phyloP scores from a whole-genome alignment of 805 yeast species.

The Kodamaea laetipori region DNA sequence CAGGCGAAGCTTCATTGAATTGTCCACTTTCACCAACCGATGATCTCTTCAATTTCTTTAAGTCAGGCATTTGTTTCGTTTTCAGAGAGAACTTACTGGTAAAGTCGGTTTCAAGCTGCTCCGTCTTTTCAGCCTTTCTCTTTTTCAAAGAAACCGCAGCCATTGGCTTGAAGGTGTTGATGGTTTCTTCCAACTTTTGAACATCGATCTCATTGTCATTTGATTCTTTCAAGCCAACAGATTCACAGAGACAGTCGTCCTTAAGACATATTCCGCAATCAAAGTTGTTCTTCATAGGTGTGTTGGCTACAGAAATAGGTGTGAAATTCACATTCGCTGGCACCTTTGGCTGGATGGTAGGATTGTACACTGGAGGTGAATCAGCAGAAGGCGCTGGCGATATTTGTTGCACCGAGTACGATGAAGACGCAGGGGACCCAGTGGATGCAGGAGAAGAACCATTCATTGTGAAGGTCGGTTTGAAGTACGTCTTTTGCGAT shows the following conservation, averaged over 20 bases:
- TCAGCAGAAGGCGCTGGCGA: conserved; percentile 57
- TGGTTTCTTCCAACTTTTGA: conserved; percentile 30
- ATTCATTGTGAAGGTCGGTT: conserved; percentile 14
- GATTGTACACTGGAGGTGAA: conserved; percentile 39
- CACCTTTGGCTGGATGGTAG: conserved; percentile 10
- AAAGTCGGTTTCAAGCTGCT: conserved; percentile 53
- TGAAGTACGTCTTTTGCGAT: conserved; percentile 9
- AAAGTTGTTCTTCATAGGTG: conserved; percentile 28
- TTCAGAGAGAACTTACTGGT: conserved; percentile 48
- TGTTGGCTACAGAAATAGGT: conserved; percentile 13
- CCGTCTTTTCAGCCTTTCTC: conserved; percentile 20
- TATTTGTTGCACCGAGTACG: conserved; percentile 47
- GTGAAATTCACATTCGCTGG: conserved; percentile 16
- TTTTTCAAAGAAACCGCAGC: conserved; percentile 64
- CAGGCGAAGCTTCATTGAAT: conserved; percentile 50
- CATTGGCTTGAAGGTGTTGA: conserved; percentile 55
- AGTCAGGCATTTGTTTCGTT: conserved; percentile 39
- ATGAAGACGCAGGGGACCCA: conserved; percentile 19
- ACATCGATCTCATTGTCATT: conserved; percentile 11
- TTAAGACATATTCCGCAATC: conserved; percentile 69
- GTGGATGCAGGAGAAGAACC: conserved; percentile 26
- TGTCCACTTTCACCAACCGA: conserved; percentile 14
- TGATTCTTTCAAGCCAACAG: conserved; percentile 43
- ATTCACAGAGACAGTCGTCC: conserved; percentile 69
- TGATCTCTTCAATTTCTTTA: conserved; percentile 23